A percentile compares a stretch with the other conserved stretches of the same genome.
phyloP scores from a whole-genome alignment of 1,284 basidiomycete genomes.

The Trichosporon sp. region DNA sequence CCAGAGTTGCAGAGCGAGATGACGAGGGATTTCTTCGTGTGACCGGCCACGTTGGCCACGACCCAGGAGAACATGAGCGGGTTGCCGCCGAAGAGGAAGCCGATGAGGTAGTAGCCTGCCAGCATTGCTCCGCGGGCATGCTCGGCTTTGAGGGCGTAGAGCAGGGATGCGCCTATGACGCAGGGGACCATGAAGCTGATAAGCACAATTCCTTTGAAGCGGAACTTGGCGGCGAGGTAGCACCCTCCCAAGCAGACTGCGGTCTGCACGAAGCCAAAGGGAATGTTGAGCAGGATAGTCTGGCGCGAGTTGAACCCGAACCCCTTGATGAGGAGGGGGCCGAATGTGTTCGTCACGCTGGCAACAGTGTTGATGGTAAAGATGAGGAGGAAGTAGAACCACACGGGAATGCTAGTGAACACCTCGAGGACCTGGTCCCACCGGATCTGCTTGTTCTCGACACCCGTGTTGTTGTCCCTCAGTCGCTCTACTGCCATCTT shows the following conservation, averaged over 20 bases:
- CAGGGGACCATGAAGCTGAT: conserved; percentile 31
- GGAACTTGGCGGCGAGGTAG: conserved; percentile 23
- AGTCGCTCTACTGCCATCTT: conserved; percentile 43
- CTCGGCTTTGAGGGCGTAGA: conserved; percentile 27
- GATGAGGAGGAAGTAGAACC: conserved; percentile 29
- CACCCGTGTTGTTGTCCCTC: conserved; percentile 42
- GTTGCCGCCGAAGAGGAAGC: conserved; percentile 36
- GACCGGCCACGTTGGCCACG: conserved; percentile 30
- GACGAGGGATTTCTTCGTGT: conserved; percentile 38
- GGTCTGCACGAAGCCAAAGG: conserved; percentile 35
- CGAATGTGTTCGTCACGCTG: conserved; percentile 32
- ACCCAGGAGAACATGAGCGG: conserved; percentile 31
- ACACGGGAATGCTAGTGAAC: conserved; percentile 31
- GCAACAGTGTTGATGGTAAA: conserved; percentile 32
- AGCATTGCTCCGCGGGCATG: conserved; percentile 6
- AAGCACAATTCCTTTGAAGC: conserved; percentile 29
- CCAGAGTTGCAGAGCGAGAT: conserved; percentile 30
- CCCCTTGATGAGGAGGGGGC: conserved; percentile 42
- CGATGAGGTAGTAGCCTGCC: conserved; percentile 23
- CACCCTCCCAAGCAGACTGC: conserved; percentile 17
- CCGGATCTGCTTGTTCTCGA: conserved; percentile 33
- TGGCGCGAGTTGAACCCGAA: conserved; percentile 34
- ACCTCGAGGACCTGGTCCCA: conserved; percentile 37
- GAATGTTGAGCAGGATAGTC: conserved; percentile 40
- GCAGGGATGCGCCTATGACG: conserved; percentile 32